Evolutionary conservation across 352 stramenopile genomes (phyloP), one percentile per base, ranked within the genome.

Genomic region (Phytopythium vexans): DNA sequence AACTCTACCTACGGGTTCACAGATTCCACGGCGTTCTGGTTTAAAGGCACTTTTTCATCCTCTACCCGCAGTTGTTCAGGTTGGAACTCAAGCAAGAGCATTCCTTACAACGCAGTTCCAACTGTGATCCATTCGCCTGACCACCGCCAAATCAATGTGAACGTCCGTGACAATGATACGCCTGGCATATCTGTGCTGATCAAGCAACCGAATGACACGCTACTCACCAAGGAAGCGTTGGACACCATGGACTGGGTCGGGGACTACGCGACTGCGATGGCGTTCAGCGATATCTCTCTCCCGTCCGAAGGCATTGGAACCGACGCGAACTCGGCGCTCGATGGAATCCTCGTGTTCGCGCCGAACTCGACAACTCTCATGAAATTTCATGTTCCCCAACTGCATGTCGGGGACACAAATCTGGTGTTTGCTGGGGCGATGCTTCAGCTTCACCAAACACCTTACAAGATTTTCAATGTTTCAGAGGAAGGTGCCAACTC

Each of bases 71-170:
- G 58, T 7, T 77, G 70, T 39, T 60, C 73, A 27, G 14, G n/a
- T 0, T 75, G 71, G 67, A 58, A 56, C 35, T 47, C 45, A 42
- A 21, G 39, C 6, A 46, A 61, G 14, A 56, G 2, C 8, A 66
- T 88, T n/a, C 77, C 77, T 27, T 92, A 88, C 55, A 92, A 92
- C 52, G 50, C 59, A 8, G 31, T 88, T 8, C 79, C 82, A 8
- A 73, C 64, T 8, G 57, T 88, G 4, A 33, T 88, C 0, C 46
- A 82, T 14, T 73, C 73, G 3, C 82, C 82, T 0, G 34, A 63
- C 35, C 77, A 89, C 41, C 56, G 49, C 8, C 45, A 31, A 0
- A 61, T 92, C 9, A 88, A 85, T 37, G 70, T 88, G 6, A 44
- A 58, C 3, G 67, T 90, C 3, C 14, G 49, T 14, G 74, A 88